Evolutionary conservation across 768 basidiomycete species (phyloP), one percentile per base, ranked within the genome.

Genomic region (Serendipita sp.): DNA sequence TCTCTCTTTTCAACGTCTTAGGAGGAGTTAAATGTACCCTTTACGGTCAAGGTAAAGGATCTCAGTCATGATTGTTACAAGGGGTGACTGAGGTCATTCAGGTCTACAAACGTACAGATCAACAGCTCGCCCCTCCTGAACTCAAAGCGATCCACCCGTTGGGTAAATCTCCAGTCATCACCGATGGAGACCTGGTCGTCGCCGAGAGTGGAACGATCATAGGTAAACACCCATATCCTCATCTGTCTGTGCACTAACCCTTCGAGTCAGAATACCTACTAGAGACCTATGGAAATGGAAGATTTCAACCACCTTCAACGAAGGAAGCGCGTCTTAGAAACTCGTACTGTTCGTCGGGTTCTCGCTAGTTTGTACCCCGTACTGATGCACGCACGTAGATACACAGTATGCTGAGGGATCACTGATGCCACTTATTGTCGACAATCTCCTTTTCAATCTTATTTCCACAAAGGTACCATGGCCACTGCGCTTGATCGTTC

Each of bases 11-110:
- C 38, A 13, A 24, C 24, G 24, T 24, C 28, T 16, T 62, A 82
- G 81, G 81, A 83, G 70, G 82, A 83, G 67, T 74, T 84, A 5
- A 70, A 72, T 16, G 67, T 78, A 1, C 72, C 75, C 0, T 81
- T 80, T 66, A 71, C 75, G 48, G 71, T 81, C 68, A 79, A 71
- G 70, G 63, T 79, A 79, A 66, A 7, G 7, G 7, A 24, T 18
- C n/a, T 7, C 1, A 7, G 5, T 30, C 28, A 16, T 28, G n/a
- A 32, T 24, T 24, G 28, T 16, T 7, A 16, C n/a, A 53, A n/a
- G 10, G 1, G 7, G 32, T n/a, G 10, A 18, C 32, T 32, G 32
- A 24, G 7, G 10, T 5, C 5, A n/a, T 32, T n/a, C 16, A 53
- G 48, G 18, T 45, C n/a, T 69, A 69, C 41, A 37, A 68, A 35